Base-by-base conservation (phyloP, 2,329 filamentous ascomycete species). In the Venturiaceae sp. region DNA sequence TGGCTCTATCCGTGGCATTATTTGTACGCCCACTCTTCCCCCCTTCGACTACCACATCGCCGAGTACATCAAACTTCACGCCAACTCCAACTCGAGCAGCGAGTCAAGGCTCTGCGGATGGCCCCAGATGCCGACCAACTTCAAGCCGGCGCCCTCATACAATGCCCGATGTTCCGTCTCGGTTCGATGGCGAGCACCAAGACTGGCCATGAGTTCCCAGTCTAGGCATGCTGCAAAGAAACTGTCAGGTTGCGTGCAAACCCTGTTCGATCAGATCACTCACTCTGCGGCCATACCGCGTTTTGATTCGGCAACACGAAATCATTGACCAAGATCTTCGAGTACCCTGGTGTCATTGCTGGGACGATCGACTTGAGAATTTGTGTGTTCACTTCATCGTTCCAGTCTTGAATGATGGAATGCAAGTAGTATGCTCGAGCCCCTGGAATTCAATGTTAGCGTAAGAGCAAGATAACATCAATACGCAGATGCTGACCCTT, bases 111-210 rank as follows among this genome's bases (percentile, higher is more conserved):
- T 32, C 11, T 57, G 16, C 9, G 14, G 16, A 50, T 21, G 16
- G 36, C 54, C 52, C 64, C 67, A 75, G 39, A 75, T 70, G 5
- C 67, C 66, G 21, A 63, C 61, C 16, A 75, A 68, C 61, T 66
- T 69, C 36, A 75, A 60, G 11, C 52, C 52, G 30, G 52, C 52
- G 23, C 52, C 30, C 0, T 72, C 72, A 2, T 74, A 46, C 28
- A 76, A 60, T 5, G 62, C 61, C 7, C 62, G 39, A 71, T 73
- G 75, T 19, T 74, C 67, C 2, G 50, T 59, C 59, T 68, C 63
- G 0, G 71, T 75, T 5, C 74, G 67, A 63, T 76, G 73, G 30
- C 63, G 60, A 0, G 71, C 66, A 3, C 64, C 61, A n/a, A 74
- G 63, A 14, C 68, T 58, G 2, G 64, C 63, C 62, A 72, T 59